Base-by-base conservation (phyloP, 345 rosid genomes). In the Streptanthus diversifolius region DNA sequence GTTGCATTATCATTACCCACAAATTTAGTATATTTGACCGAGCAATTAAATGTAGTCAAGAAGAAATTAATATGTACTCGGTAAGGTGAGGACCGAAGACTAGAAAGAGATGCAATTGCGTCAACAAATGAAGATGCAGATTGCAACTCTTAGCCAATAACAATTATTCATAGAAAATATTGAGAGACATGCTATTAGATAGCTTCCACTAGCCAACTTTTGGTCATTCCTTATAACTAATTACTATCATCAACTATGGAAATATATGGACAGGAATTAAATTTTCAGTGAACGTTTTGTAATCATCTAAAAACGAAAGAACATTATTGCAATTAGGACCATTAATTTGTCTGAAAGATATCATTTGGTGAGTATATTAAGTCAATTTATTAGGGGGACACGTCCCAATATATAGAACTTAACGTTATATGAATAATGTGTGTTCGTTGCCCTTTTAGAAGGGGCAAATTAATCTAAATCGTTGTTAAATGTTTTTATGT, bases 391-490 rank as follows among this genome's bases (percentile, higher is more conserved):
- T 52, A 61, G 63, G 44, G 47, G 8, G 57, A 49, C 63, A 75
- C 18, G 56, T 68, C 40, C 33, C 4, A 22, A 12, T 43, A 47
- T 14, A 48, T 2, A 25, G 10, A 74, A 66, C 60, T 68, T 60
- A 74, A 67, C 63, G 79, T 60, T 68, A 61, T 49, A 53, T 61
- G 45, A 68, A 60, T 60, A 75, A 68, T 75, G 69, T 52, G 47
- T 60, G 56, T 22, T 75, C 79, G 48, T 75, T 75, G 63, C 79
- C 79, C 73, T 60, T 41, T 32, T 51, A 52, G 41, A 68, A 75
- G 35, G 74, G 79, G 69, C 63, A 75, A 49, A 21, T 59, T 40
- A 35, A 43, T 64, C 24, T 44, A 63, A 32, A 57, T 9, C 6
- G 27, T 39, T 72, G 68, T 61, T 8, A 61, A 27, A 33, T 60